Percentiles rank a stretch among this genome's conserved stretches.
These are phyloP conservation scores for Ophiostoma quercus DNA, from an alignment of 2,329 filamentous ascomycete genomes.

Conservation along the genomic window DNA sequence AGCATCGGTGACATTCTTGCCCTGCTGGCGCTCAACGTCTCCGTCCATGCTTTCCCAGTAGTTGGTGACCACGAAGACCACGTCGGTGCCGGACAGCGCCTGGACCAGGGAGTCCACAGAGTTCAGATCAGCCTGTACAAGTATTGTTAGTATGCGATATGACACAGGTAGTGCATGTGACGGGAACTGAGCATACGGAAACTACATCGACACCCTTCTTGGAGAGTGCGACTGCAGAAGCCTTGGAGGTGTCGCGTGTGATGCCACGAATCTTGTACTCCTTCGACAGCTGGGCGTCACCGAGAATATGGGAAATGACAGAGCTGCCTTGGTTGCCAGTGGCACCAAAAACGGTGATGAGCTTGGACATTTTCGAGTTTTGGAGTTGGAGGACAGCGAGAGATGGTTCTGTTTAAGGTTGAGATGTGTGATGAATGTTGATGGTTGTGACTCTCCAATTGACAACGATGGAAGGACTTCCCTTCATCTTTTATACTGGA, in stretches of 20 bases:
- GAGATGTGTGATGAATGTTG: background rate
- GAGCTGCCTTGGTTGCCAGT: slow-evolving; percentile 2
- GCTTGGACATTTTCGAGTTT: background rate
- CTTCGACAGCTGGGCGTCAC: background rate
- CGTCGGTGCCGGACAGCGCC: background rate
- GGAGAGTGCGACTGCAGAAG: background rate
- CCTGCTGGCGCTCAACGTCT: background rate
- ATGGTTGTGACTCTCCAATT: too few species aligned
- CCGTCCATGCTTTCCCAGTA: slow-evolving; percentile 1
- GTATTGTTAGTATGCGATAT: background rate
- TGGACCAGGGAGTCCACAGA: background rate
- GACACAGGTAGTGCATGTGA: background rate
- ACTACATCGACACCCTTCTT: slow-evolving; percentile 3
- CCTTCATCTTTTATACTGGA: background rate
- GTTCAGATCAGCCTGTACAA: background rate
- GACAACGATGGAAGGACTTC: background rate
- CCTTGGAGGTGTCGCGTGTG: background rate
- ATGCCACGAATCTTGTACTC: background rate
- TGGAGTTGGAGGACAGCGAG: background rate
- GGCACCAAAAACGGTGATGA: background rate
- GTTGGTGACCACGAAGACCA: background rate
- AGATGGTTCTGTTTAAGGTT: background rate
- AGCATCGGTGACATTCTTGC: background rate
- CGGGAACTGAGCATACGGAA: background rate
- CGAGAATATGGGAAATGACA: background rate